Percentiles rank a stretch among this genome's conserved stretches.
These are phyloP conservation scores for Ascochyta fabae DNA, from an alignment of 2,329 filamentous ascomycete species.

Conservation along the genomic window DNA sequence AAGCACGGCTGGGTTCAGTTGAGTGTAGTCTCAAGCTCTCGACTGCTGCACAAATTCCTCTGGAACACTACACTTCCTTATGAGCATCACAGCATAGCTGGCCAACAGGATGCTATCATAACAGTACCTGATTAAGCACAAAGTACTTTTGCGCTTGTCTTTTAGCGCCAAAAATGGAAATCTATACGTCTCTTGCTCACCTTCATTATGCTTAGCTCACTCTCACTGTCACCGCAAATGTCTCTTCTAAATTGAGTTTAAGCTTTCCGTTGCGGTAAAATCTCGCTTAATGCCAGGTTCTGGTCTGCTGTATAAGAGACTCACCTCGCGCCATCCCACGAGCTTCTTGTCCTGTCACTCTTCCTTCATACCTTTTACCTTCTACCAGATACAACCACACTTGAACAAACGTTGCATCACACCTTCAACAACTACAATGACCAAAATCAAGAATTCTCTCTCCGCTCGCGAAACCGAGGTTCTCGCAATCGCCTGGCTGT, in stretches of 20 bases:
- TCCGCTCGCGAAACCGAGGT: conserved; percentile 38
- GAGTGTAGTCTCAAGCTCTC: too few species aligned
- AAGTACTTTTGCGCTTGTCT: background rate
- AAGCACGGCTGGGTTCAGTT: background rate
- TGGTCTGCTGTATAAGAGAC: background rate
- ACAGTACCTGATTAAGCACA: too few species aligned
- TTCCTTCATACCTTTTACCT: background rate
- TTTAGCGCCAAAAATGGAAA: background rate
- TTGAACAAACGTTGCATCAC: background rate
- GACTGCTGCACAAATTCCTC: background rate
- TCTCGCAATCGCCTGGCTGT: conserved; percentile 44
- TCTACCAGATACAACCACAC: background rate
- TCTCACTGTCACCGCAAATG: background rate
- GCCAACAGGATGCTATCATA: too few species aligned
- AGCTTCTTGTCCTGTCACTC: background rate
- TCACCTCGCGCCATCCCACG: background rate
- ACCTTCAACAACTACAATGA: background rate
- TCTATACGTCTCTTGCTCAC: background rate
- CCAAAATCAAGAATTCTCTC: conserved; percentile 17
- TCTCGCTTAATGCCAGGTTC: background rate
- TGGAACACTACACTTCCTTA: background rate
- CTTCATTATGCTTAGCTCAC: background rate
- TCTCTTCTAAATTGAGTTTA: background rate
- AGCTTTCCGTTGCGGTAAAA: background rate
- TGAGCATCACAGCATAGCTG: too few species aligned